phyloP scores from a whole-genome alignment of 768 basidiomycete species.

The Calocybe cyanea region DNA sequence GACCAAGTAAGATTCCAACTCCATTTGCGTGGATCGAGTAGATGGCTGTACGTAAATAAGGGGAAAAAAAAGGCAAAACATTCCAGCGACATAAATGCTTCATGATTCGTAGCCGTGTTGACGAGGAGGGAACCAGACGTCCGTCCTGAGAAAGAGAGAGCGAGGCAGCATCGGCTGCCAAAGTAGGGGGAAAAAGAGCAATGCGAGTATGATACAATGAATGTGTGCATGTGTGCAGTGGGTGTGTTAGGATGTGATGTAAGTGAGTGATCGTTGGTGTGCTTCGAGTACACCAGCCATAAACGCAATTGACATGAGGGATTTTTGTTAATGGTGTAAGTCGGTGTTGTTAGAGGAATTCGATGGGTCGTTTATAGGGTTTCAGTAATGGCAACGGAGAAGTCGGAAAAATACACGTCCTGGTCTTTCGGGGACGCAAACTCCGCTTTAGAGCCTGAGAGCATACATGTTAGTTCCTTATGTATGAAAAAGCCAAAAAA shows the following conservation, averaged over 20 bases:
- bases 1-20: slow-evolving; percentile 6
- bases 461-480: slow-evolving; percentile 1
- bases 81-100: slow-evolving; percentile 16
- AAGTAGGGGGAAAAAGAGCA: background rate
- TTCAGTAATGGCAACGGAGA: slow-evolving; percentile 60
- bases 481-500: background rate
- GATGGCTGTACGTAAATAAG: slow-evolving; percentile 2
- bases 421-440: slow-evolving; percentile 65
- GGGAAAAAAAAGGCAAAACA: slow-evolving; percentile 7
- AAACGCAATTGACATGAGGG: slow-evolving; percentile 1
- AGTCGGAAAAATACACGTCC: slow-evolving; percentile 63
- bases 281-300: slow-evolving; percentile 7
- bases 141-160: background rate
- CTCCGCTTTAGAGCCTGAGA: slow-evolving; percentile 16
- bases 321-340: background rate
- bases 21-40: slow-evolving; percentile 3
- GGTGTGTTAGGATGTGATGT: slow-evolving; percentile 2
- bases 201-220: slow-evolving; percentile 16
- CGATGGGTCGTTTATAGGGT: slow-evolving; percentile 27
- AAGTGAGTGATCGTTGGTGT: slow-evolving; percentile 12
- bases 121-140: slow-evolving; percentile 2
- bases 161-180: background rate
- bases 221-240: slow-evolving; percentile 8
- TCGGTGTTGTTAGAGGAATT: background rate
- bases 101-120: slow-evolving; percentile 14